Evolutionary conservation across 1,284 basidiomycete genomes (phyloP).

Genomic region (Pyrrhoderma noxium): DNA sequence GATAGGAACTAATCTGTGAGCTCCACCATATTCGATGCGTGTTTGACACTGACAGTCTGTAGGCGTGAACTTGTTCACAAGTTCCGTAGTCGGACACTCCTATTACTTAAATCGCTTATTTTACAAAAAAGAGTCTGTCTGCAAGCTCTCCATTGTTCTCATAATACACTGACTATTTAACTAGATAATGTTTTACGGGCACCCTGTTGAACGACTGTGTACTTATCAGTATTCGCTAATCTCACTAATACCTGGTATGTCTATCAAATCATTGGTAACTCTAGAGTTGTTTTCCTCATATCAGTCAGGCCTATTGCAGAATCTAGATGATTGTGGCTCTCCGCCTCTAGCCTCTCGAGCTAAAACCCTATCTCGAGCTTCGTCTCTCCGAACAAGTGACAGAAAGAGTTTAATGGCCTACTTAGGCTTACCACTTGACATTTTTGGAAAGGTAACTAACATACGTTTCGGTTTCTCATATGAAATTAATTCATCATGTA

Average conservation of each 20-base stretch:
- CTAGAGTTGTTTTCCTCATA: background rate
- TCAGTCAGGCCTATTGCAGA: conserved; percentile 68
- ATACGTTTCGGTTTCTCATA: background rate
- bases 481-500: background rate
- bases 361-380: conserved; percentile 61
- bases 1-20: conserved; percentile 11
- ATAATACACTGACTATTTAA: background rate
- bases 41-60: background rate
- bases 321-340: conserved; percentile 87
- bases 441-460: conserved; percentile 69
- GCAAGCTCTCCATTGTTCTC: background rate
- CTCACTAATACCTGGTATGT: conserved; percentile 70
- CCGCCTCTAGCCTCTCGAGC: conserved; percentile 75
- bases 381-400: conserved; percentile 84
- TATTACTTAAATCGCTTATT: conserved; percentile 91
- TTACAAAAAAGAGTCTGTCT: conserved; percentile 77
- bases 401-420: conserved; percentile 87
- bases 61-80: conserved; percentile 88
- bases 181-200: conserved; percentile 94
- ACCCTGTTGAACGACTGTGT: conserved; percentile 93
- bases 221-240: conserved; percentile 96
- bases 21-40: too few relatives aligned
- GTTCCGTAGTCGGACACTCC: conserved; percentile 89
- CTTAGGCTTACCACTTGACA: conserved; percentile 83
- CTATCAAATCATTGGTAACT: background rate